Evolutionary conservation across 2,329 filamentous ascomycete species (phyloP).

Genomic region (Boeremia lycopersici): DNA sequence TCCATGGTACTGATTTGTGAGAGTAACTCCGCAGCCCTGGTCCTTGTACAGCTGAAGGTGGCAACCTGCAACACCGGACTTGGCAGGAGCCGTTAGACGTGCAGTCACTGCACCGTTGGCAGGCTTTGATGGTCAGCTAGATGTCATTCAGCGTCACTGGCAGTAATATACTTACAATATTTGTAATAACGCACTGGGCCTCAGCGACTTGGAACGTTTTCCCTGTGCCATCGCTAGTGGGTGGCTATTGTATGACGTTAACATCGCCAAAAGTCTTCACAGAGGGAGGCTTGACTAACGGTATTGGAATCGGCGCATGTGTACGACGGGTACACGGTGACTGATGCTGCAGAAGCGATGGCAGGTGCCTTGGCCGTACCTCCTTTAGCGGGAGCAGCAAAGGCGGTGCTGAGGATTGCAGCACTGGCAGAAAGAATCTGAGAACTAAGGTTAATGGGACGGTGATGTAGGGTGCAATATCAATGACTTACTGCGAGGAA

Average conservation of each 20-base stretch:
- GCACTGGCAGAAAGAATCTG: background rate
- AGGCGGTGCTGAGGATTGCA: background rate
- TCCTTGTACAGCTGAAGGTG: background rate
- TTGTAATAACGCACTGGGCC: background rate
- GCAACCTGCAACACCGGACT: conserved; percentile 1
- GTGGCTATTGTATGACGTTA: background rate
- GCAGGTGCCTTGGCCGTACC: background rate
- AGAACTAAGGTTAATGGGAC: background rate
- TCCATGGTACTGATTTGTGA: conserved; percentile 2
- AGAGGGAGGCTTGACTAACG: background rate
- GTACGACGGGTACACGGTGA: background rate
- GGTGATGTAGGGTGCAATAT: background rate
- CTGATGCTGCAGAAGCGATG: background rate
- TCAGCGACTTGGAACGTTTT: background rate
- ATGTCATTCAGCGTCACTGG: too few relatives aligned
- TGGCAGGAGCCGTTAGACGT: background rate
- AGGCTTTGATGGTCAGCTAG: background rate
- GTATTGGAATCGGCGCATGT: background rate
- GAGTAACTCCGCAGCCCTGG: background rate
- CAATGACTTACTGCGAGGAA: background rate
- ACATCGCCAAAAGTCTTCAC: background rate
- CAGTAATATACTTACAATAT: background rate
- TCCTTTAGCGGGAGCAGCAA: background rate
- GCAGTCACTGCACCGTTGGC: background rate
- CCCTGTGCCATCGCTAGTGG: background rate